Base-by-base conservation (phyloP, 2,329 filamentous ascomycete species). In the Apiospora phragmitis region DNA sequence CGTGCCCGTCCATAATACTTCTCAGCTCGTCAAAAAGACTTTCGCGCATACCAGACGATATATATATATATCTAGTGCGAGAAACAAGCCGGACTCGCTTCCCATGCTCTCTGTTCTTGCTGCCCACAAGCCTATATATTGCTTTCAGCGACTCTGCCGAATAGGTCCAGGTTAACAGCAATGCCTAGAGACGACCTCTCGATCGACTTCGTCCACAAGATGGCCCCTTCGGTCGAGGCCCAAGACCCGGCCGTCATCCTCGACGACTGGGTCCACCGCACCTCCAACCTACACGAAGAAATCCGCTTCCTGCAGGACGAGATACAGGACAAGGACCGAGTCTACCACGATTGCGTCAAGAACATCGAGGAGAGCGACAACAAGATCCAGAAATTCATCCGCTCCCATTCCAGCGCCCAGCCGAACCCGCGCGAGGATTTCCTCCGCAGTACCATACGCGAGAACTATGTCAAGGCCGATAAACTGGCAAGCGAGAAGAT, bases 251-350 rank as follows among this genome's bases (percentile, higher is more conserved):
- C 91, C 70, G 85, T 92, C 74, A 90, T 94, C 77, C 88, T 95
- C 76, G 93, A 95, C 80, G 92, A 94, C 80, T 95, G 92, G 86
- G 89, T 92, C 79, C 90, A 91, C 79, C 87, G 84, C 82, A 92
- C 92, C 26, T 90, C 92, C 76, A 96, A 96, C 77, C 86, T 95
- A 38, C 93, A 93, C 72, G 92, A 93, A 73, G 93, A 96, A 82
- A 91, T 96, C 71, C 91, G 91, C 26, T 94, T 95, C 83, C 87
- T 95, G 73, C 92, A 95, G 77, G 93, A 95, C 78, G 93, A 96
- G 82, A 93, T 95, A 73, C 86, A 90, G 77, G 91, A 93, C 79
- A 95, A 95, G 80, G 93, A 97, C 79, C 87, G 89, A 67, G 86
- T 90, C 74, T 92, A 93, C 75, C 85, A 89, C 77, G 90, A 93